These are phyloP conservation scores for Gaillardinia entomophila DNA, from an alignment of 805 yeast genomes.

Conservation along the genomic window DNA sequence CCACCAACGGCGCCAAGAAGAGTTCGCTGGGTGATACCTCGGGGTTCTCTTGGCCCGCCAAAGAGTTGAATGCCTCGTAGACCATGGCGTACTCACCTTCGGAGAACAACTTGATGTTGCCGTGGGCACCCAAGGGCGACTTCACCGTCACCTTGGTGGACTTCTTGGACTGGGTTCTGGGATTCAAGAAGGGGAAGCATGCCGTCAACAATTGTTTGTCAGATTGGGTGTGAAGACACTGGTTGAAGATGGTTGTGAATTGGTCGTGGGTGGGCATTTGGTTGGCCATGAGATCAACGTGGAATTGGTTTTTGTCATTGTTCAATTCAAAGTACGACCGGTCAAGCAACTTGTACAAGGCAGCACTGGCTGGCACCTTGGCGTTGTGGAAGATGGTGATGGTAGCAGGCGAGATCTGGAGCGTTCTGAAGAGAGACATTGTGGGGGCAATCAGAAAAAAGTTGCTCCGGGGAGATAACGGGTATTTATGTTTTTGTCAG, in stretches of 20 bases:
- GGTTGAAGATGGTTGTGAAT: conserved; percentile 20
- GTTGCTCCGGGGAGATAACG: background rate
- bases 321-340: conserved; percentile 25
- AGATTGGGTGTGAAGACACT: conserved; percentile 18
- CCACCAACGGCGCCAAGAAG: conserved; percentile 36
- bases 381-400: conserved; percentile 37
- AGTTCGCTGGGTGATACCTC: conserved; percentile 27
- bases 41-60: conserved; percentile 15
- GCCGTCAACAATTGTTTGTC: conserved; percentile 20
- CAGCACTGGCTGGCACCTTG: conserved; percentile 25
- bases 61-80: conserved; percentile 27
- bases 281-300: conserved; percentile 31
- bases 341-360: conserved; percentile 24
- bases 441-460: no score
- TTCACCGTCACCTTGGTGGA: conserved; percentile 16
- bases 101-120: conserved; percentile 22
- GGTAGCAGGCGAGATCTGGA: conserved; percentile 37
- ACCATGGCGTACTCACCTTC: conserved; percentile 34
- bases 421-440: conserved; percentile 38
- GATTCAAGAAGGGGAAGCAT: conserved; percentile 34
- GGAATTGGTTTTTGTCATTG: conserved; percentile 24
- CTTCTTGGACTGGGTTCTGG: conserved; percentile 10
- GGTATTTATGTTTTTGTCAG: no score
- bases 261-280: conserved; percentile 40
- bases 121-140: conserved; percentile 11